These are phyloP conservation scores for Tetradesmus obliquus DNA, from an alignment of 139 green algal species.

Conservation along the genomic window DNA sequence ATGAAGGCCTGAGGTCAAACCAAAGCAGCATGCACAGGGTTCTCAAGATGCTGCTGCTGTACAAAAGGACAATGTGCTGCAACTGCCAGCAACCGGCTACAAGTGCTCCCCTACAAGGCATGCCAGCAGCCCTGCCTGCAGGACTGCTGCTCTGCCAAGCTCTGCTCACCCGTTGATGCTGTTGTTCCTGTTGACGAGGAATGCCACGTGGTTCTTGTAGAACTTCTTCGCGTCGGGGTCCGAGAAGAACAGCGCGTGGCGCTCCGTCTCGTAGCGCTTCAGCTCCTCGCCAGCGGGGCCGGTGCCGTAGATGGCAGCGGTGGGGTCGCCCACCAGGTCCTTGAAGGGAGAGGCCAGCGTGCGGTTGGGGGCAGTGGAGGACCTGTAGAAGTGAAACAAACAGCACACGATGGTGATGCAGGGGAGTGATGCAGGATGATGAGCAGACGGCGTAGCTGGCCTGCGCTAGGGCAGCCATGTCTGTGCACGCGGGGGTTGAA, in stretches of 20 bases:
- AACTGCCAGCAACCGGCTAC: no score
- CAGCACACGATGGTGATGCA: no score
- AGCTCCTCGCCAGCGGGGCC: slow-evolving; percentile 30
- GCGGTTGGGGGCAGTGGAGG: slow-evolving; percentile 34
- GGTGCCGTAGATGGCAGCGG: slow-evolving; percentile 38
- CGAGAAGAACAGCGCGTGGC: slow-evolving; percentile 79
- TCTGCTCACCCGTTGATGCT: slow-evolving; percentile 50
- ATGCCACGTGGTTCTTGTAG: slow-evolving; percentile 76
- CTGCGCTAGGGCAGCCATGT: no score
- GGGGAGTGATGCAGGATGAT: no score
- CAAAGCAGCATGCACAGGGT: not conserved
- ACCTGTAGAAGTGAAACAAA: not conserved
- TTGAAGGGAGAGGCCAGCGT: slow-evolving; percentile 42
- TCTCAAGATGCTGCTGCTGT: no score
- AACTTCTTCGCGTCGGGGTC: slow-evolving; percentile 60
- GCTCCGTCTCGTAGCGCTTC: slow-evolving; percentile 61
- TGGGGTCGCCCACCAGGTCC: slow-evolving; percentile 44
- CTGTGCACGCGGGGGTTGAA: no score
- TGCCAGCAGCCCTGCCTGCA: no score
- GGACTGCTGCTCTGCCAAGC: not conserved
- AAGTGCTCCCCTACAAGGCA: no score
- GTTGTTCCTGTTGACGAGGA: slow-evolving; percentile 53
- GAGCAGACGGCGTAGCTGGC: not conserved
- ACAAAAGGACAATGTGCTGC: not conserved
- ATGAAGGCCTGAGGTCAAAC: not conserved